phyloP scores from a whole-genome alignment of 2,329 filamentous ascomycete species.

The Drechmeria coniospora region DNA sequence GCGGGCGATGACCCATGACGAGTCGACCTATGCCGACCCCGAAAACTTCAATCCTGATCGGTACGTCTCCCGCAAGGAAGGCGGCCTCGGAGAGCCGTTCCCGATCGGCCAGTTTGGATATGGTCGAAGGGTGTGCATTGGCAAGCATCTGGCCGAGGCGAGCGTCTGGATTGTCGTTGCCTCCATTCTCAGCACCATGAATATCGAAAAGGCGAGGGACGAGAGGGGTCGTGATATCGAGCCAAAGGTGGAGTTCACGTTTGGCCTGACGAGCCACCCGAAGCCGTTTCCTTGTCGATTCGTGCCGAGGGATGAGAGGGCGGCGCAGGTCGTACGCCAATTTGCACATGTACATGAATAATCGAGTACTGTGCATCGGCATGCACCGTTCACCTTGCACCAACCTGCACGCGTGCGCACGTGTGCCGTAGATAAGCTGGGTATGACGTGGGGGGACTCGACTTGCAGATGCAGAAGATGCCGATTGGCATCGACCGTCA shows the following conservation, averaged over 20 bases:
- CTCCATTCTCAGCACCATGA: slow-evolving; percentile 22
- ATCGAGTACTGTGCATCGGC: no score
- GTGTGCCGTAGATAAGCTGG: no score
- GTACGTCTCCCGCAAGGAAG: slow-evolving; percentile 18
- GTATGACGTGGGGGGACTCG: no score
- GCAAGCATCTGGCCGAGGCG: slow-evolving; percentile 31
- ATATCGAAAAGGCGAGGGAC: slow-evolving; percentile 16
- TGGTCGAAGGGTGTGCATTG: slow-evolving; percentile 34
- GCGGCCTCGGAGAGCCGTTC: slow-evolving; percentile 27
- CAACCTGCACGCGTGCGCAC: no score
- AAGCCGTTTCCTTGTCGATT: slow-evolving; percentile 11
- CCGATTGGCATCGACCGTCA: no score
- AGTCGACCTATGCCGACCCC: slow-evolving; percentile 23
- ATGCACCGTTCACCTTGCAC: no score
- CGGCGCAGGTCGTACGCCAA: slow-evolving; percentile 3
- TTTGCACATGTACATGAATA: slow-evolving; percentile 1
- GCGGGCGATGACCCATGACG: slow-evolving; percentile 28
- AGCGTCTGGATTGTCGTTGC: slow-evolving; percentile 26
- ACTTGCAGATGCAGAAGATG: no score
- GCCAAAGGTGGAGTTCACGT: slow-evolving; percentile 12
- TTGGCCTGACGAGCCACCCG: slow-evolving; percentile 13
- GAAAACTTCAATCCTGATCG: slow-evolving; percentile 30
- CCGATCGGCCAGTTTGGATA: slow-evolving; percentile 35
- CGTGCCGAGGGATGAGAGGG: slow-evolving; percentile 9
- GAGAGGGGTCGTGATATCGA: slow-evolving; percentile 18